Conservation (phyloP, 2,329 filamentous ascomycete species). For the Chrysoporthe cubensis region DNA sequence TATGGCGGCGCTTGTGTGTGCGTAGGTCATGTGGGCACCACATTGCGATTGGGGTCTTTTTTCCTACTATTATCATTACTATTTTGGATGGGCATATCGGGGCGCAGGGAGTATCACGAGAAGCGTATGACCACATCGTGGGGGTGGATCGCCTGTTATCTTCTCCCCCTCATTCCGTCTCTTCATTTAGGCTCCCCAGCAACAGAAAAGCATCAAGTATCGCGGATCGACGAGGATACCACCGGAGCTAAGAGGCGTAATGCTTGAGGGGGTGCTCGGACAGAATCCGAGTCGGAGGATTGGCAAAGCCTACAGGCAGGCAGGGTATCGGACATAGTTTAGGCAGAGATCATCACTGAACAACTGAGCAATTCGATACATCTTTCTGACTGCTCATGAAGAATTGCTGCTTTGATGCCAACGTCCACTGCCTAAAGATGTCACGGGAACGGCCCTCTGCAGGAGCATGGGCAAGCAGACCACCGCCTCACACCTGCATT, state of each 20-base stretch:
- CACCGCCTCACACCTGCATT: neutral
- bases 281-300: slow-evolving; percentile 7
- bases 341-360: slow-evolving; percentile 3
- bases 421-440: neutral
- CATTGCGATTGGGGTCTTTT: neutral
- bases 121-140: slow-evolving; percentile 7
- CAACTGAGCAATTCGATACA: neutral
- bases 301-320: neutral
- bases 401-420: neutral
- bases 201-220: neutral
- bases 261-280: neutral
- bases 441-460: slow-evolving; percentile 2
- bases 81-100: neutral
- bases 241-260: neutral
- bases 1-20: neutral
- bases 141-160: slow-evolving; percentile 10
- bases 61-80: neutral
- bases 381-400: slow-evolving; percentile 1
- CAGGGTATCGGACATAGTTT: neutral
- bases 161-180: neutral
- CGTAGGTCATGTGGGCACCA: slow-evolving; percentile 2
- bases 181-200: neutral
- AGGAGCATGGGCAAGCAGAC: slow-evolving; percentile 11
- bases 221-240: neutral
- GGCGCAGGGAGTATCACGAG: neutral